Base-by-base conservation (phyloP, 768 basidiomycete species). In the Suillus americanus region DNA sequence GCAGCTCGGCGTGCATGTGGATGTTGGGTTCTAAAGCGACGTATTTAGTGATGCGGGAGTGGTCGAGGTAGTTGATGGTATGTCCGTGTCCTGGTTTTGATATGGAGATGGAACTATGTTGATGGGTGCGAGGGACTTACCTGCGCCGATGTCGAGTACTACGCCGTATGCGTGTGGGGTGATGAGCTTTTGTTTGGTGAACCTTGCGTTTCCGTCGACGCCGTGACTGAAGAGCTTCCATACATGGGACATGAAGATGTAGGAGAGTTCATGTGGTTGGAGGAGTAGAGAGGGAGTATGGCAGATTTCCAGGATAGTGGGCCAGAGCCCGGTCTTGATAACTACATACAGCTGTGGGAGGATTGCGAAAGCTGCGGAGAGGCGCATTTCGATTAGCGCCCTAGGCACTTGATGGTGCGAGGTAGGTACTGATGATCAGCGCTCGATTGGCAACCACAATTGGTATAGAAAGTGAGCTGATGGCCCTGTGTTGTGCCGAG, bases 21-120 rank as follows among this genome's bases (percentile, higher is more conserved):
- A 65, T 61, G 68, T 91, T 92, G 9, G 91, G 91, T 68, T 92
- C 91, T 14, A 92, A 71, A 0, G 90, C 91, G 59, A 92, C 77
- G 68, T 92, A 92, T 71, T 79, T 85, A 1, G 84, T 82, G 28
- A 92, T 86, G 33, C 75, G 78, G 3, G 69, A 65, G 33, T 71
- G 77, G 63, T 90, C 82, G 33, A 93, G 82, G 69, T 92, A 92
- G 35, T 78, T 79, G 18, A 82, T 76, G 0, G 83, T 85, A 70
- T 90, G 89, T 0, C 91, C 91, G 63, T 85, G 79, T 0, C 87
- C 90, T 37, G 23, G 1, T 30, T 55, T 33, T n/a, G 3, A 62
- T n/a, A 25, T 40, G 61, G 1, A 65, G 3, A 50, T n/a, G 25
- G 25, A 28, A 16, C 7, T 9, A 51, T 40, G 13, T 2, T 3